Percentiles rank a stretch among this genome's conserved stretches.
Conservation (phyloP, 139 green algal species). For the Klebsormidium nitens region DNA sequence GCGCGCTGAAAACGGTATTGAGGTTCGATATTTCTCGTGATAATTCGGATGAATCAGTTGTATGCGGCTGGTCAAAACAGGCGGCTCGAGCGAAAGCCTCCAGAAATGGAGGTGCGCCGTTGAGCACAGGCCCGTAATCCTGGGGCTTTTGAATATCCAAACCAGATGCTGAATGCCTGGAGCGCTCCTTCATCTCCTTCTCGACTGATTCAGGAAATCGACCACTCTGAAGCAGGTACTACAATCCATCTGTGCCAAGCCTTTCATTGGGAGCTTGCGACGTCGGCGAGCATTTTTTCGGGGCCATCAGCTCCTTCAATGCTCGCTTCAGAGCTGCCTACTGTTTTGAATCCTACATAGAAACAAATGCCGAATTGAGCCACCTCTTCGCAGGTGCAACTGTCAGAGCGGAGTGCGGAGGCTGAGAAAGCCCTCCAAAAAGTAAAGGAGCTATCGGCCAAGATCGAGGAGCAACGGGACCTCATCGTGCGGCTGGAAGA, state of each 20-base stretch:
- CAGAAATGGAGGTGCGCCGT: too few species aligned
- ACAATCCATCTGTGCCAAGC: neutral
- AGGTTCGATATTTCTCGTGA: neutral
- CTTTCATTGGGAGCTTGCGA: neutral
- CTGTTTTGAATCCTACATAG: constrained; percentile 4
- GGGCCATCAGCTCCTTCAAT: neutral
- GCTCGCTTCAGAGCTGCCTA: constrained; percentile 33
- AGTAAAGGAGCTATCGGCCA: constrained; percentile 55
- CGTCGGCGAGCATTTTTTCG: neutral
- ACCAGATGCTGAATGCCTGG: too few species aligned
- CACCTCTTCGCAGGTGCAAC: constrained; percentile 19
- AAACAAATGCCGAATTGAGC: too few species aligned
- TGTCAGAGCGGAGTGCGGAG: constrained; percentile 46
- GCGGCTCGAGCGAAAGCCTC: too few species aligned
- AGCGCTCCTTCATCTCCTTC: too few species aligned
- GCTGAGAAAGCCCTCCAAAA: constrained; percentile 48
- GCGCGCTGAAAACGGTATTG: neutral
- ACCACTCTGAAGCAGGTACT: neutral
- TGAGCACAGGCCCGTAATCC: too few species aligned
- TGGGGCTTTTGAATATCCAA: too few species aligned
- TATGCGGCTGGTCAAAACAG: too few species aligned
- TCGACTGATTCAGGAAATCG: too few species aligned
- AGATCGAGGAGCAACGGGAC: constrained; percentile 10
- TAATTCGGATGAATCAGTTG: too few species aligned
- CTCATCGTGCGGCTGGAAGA: constrained; percentile 33